Percentiles rank a stretch among this genome's conserved stretches.
phyloP scores from a whole-genome alignment of 495 filamentous ascomycete genomes.

The Penicillium robsamsonii region DNA sequence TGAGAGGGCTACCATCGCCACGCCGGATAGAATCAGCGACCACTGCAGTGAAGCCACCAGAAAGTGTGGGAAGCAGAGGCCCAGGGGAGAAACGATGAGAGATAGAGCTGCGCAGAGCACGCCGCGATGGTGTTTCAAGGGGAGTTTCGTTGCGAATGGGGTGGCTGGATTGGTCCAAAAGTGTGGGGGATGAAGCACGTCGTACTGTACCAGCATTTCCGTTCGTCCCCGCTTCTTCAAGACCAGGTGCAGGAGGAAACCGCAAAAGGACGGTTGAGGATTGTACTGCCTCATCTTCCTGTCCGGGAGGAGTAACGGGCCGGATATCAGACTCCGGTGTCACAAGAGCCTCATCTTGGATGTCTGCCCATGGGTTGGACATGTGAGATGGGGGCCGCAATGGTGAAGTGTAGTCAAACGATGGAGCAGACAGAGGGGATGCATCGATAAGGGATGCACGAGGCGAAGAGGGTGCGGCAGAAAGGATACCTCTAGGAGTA shows the following conservation, averaged over 20 bases:
- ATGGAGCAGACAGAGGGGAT: slow-evolving; percentile 31
- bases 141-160: slow-evolving; percentile 22
- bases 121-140: slow-evolving; percentile 38
- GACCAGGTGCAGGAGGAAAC: slow-evolving; percentile 39
- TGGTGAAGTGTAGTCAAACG: slow-evolving; percentile 31
- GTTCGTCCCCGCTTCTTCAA: slow-evolving; percentile 22
- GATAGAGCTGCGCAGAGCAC: slow-evolving; percentile 36
- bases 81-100: slow-evolving; percentile 44
- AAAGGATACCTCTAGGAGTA: slow-evolving; percentile 37
- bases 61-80: slow-evolving; percentile 43
- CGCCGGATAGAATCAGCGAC: slow-evolving; percentile 62
- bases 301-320: slow-evolving; percentile 31
- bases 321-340: slow-evolving; percentile 28
- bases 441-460: slow-evolving; percentile 34
- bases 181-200: slow-evolving; percentile 21
- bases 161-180: slow-evolving; percentile 14
- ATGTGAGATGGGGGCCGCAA: slow-evolving; percentile 37
- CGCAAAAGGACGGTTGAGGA: slow-evolving; percentile 42
- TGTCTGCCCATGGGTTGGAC: slow-evolving; percentile 44
- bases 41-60: slow-evolving; percentile 55
- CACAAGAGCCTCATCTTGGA: slow-evolving; percentile 14
- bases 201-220: slow-evolving; percentile 8
- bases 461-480: slow-evolving; percentile 35
- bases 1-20: slow-evolving; percentile 44
- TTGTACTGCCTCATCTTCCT: slow-evolving; percentile 12